Evolutionary conservation across 2,329 filamentous ascomycete species (phyloP), one percentile per base, ranked within the genome.

Genomic region (Pestalotiopsis sp.): DNA sequence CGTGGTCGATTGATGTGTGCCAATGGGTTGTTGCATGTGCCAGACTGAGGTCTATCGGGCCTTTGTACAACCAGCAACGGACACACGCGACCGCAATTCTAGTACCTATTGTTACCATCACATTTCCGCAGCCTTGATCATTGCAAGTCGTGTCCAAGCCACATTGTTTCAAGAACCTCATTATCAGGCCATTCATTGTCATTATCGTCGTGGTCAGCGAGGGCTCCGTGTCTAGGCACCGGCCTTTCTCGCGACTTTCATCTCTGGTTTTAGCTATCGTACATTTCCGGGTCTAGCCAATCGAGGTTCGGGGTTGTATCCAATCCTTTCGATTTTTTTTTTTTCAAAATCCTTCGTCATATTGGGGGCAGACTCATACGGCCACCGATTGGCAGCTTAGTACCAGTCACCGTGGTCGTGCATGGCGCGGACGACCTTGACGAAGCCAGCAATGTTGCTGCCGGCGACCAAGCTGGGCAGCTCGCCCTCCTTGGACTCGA

Each of bases 391-490:
- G 17, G 56, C 49, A 49, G 20, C 62, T 61, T 57, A 27, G 66
- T 45, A 98, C 95, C 95, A 98, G 83, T 98, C 95, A 77, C 96
- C 96, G 84, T 98, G 95, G 82, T 97, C 94, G 80, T 92, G 89
- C 95, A 98, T 98, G 77, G 96, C 95, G 76, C 90, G 88, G 66
- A 92, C 95, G 67, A 98, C 95, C 91, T 98, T 99, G 83, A 92
- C 92, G 86, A 98, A 98, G 69, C 96, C 96, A 70, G 96, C 96
- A 85, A 99, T 97, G 85, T 98, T 98, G 86, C 91, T 93, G 76
- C 96, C 96, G 69, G 94, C 94, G 56, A 98, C 94, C 79, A 98
- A 86, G 74, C 91, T 94, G 74, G 96, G 96, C 76, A 96, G 90
- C 84, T 95, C 93, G 76, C 91, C 94, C 80, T 97, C 94, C 73